phyloP scores from a whole-genome alignment of 768 basidiomycete species.

The Tubosaeta sp. region DNA sequence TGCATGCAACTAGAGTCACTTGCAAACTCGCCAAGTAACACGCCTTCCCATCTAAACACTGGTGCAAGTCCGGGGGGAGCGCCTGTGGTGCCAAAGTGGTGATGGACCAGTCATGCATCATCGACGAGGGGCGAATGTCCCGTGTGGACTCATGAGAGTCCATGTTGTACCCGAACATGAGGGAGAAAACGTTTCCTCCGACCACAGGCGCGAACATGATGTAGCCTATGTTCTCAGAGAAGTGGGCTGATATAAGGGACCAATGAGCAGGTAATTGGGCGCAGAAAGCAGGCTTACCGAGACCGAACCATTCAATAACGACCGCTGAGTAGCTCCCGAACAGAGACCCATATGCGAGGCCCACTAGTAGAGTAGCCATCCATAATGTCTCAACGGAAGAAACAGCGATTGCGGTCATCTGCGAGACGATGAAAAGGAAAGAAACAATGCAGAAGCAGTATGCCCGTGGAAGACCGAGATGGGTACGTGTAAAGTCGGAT shows the following conservation, averaged over 20 bases:
- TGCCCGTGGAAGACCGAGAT: constrained; percentile 57
- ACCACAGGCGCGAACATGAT: constrained; percentile 68
- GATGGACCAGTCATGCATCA: background rate
- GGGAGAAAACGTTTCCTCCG: constrained; percentile 77
- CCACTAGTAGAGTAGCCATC: constrained; percentile 36
- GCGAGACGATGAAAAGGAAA: constrained; percentile 65
- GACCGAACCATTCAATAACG: constrained; percentile 84
- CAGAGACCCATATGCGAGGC: constrained; percentile 60
- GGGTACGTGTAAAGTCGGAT: constrained; percentile 61
- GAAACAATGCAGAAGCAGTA: constrained; percentile 68
- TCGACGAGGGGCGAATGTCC: background rate
- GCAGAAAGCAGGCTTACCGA: constrained; percentile 48
- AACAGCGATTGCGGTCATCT: constrained; percentile 53
- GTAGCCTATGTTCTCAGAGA: constrained; percentile 86
- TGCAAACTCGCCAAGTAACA: constrained; percentile 61
- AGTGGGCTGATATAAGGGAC: constrained; percentile 40
- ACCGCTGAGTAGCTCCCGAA: constrained; percentile 74
- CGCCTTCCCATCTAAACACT: constrained; percentile 53
- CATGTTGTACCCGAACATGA: constrained; percentile 76
- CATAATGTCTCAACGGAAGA: constrained; percentile 62
- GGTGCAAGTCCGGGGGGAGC: constrained; percentile 32
- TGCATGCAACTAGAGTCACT: constrained; percentile 38
- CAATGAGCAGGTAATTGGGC: constrained; percentile 15
- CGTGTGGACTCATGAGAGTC: constrained; percentile 55
- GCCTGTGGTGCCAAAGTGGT: constrained; percentile 4